Evolutionary conservation across 2,329 filamentous ascomycete species (phyloP).

Genomic region (Ophiognomonia clavigignenti-juglandacearum): DNA sequence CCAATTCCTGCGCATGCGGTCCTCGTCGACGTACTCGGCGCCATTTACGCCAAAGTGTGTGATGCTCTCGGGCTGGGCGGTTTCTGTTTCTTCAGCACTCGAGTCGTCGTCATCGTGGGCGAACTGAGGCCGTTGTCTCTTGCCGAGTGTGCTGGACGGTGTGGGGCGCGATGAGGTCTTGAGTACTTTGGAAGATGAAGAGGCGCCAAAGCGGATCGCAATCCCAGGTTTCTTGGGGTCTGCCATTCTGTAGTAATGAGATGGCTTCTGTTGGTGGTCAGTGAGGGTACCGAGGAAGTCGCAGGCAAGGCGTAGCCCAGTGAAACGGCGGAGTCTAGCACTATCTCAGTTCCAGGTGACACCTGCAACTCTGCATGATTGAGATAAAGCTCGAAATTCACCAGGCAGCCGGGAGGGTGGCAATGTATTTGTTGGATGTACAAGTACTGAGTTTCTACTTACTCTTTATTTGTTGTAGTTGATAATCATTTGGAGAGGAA

Average conservation of each 20-base stretch:
- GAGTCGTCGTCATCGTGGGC: constrained; percentile 39
- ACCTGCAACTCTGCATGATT: too few species aligned
- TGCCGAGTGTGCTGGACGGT: constrained; percentile 42
- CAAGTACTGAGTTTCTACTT: too few species aligned
- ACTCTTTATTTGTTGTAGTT: too few species aligned
- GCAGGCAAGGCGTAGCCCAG: too few species aligned
- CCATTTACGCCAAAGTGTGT: constrained; percentile 15
- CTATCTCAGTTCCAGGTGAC: too few species aligned
- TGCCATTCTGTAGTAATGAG: constrained; percentile 27
- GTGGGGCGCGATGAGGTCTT: constrained; percentile 24
- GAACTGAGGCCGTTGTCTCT: constrained; percentile 39
- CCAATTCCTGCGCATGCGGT: not conserved
- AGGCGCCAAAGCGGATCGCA: constrained; percentile 43
- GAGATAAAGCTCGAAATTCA: too few species aligned
- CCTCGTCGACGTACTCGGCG: constrained; percentile 11
- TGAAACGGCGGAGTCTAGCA: too few species aligned
- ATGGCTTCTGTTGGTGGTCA: not conserved
- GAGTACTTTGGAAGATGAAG: constrained; percentile 19
- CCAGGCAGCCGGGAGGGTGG: too few species aligned
- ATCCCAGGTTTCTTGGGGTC: constrained; percentile 35
- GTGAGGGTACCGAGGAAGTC: not conserved
- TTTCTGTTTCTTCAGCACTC: constrained; percentile 6
- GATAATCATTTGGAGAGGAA: too few species aligned
- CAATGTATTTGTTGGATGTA: too few species aligned
- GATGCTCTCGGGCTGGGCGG: constrained; percentile 11